Base-by-base conservation (phyloP, 169 alveolate species). In the Plasmodium knowlesi region DNA sequence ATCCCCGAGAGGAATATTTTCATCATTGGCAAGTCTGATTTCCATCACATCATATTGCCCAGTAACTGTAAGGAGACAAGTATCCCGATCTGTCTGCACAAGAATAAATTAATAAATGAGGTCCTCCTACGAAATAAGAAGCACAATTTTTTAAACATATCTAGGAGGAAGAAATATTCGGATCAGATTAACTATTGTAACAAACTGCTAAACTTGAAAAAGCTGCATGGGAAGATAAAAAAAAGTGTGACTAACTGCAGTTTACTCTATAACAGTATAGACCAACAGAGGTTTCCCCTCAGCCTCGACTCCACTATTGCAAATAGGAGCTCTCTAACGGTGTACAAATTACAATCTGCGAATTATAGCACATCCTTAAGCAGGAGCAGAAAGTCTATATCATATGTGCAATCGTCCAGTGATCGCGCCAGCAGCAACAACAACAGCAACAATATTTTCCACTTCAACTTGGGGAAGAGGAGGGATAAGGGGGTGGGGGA, bases 1-100 rank as follows among this genome's bases (percentile, higher is more conserved):
- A 67, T 78, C n/a, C 83, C 94, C 10, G 90, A 89, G 37, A 79
- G 89, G 25, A 89, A 79, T 53, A n/a, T 89, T 57, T 79, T 78
- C 22, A 57, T 79, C 34, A 89, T 89, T 61, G 94, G 94, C 16
- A 89, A 67, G 46, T 54, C 83, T 1, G 83, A 89, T 32, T 79
- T 39, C n/a, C 50, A 67, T 32, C 81, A 89, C 34, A n/a, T 89
- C 25, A 1, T 78, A 0, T 34, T 89, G n/a, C 94, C 94, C 19
- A 37, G 73, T 22, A 61, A 89, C 34, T 78, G 94, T 14, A 89
- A 79, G 53, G 70, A 89, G 32, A 79, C 83, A 16, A 37, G 34
- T 9, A 46, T 78, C 16, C 94, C 94, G 37, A 30, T 89, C 1
- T 61, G 73, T 34, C 50, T 89, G 72, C 83, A 89, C 32, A 89